Percentiles rank a stretch among this genome's conserved stretches.
phyloP scores from a whole-genome alignment of 768 basidiomycete species.

The Galerina marginata region DNA sequence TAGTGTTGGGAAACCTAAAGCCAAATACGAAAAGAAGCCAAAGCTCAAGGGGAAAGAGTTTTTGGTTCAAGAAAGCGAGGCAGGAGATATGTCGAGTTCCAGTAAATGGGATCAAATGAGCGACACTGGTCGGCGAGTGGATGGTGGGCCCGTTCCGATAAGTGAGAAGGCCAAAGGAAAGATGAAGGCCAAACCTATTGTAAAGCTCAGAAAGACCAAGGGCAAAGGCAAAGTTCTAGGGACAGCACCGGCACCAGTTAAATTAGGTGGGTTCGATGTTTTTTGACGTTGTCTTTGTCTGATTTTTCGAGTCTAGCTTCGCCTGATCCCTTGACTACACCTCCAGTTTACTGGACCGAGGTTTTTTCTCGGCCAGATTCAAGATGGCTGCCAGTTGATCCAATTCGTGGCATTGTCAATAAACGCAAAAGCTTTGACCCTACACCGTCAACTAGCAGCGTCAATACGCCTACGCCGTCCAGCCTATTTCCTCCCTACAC shows the following conservation, averaged over 20 bases:
- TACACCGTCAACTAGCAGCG: conserved; percentile 23
- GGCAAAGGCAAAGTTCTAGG: conserved; percentile 52
- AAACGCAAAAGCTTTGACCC: conserved; percentile 85
- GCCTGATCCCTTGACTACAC: conserved; percentile 63
- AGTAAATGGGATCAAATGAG: conserved; percentile 30
- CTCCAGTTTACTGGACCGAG: conserved; percentile 97
- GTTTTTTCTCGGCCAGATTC: conserved; percentile 92
- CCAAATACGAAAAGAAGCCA: conserved; percentile 39
- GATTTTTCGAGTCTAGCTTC: conserved; percentile 28
- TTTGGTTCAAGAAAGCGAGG: conserved; percentile 32
- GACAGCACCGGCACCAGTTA: conserved; percentile 26
- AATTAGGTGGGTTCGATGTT: conserved; percentile 21
- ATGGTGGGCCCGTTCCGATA: conserved; percentile 41
- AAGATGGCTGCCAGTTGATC: conserved; percentile 93
- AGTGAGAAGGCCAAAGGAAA: conserved; percentile 62
- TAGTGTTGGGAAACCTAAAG: conserved; percentile 38
- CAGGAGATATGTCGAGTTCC: conserved; percentile 34
- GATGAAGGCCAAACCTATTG: conserved; percentile 56
- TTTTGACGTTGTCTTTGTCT: neutral
- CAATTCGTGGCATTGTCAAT: conserved; percentile 79
- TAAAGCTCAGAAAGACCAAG: conserved; percentile 64
- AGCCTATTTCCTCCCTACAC: conserved; percentile 19
- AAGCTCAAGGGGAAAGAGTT: conserved; percentile 41
- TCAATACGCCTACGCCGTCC: neutral
- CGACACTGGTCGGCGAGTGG: conserved; percentile 44